Evolutionary conservation across 2,329 filamentous ascomycete genomes (phyloP), one percentile per base, ranked within the genome.

Genomic region (Colletotrichum sp.): DNA sequence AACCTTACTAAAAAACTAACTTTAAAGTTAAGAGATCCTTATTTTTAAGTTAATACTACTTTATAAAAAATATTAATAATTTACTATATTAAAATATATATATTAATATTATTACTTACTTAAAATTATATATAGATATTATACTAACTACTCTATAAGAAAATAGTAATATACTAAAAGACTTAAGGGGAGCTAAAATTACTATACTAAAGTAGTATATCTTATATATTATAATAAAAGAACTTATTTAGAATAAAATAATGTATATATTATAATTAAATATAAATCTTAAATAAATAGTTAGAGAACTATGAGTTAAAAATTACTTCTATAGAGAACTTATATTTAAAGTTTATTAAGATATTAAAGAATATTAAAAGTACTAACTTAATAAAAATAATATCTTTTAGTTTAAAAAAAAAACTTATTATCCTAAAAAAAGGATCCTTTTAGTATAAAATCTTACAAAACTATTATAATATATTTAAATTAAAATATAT

Each of bases 101-200:
- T 32, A 32, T 32, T 12, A 32, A 1, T 2, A 2, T 2, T 32
- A 32, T 32, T 32, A 32, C 5, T 2, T 32, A 12, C 1, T 32
- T 32, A 32, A 32, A 12, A 32, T 12, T 6, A 32, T 32, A 32
- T 32, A 32, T 32, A 32, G 1, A 12, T 32, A 6, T 2, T 12
- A 32, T 32, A 6, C 1, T 32, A 32, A 32, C 5, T 32, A 6
- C 12, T 52, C 2, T n/a, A 24, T n/a, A 52, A 24, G 2, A n/a
- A 5, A 2, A n/a, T 12, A 52, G 2, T 13, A n/a, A 10, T n/a
- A n/a, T 12, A 12, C 1, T 52, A 36, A 1, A 36, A 1, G 3
- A 36, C 13, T 36, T 36, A 36, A 0, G 6, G 1, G 13, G 6
- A 36, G 34, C 34, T 36, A 36, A 15, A 3, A 1, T 36, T 36